Conservation (phyloP, 164 flowering plant genomes). For the Stephania cephalantha region DNA sequence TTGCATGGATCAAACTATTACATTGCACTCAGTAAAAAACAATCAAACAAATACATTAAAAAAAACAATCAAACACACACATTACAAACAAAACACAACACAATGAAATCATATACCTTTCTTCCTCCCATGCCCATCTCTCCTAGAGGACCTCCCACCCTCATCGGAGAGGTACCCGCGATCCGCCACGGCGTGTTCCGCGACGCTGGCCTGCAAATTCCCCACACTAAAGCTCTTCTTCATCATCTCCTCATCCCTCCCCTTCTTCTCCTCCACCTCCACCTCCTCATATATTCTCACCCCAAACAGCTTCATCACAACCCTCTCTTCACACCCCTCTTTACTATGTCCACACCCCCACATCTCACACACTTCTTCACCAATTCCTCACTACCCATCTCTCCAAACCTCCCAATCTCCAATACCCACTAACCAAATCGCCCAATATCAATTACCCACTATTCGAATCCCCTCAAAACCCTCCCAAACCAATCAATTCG, state of each 20-base stretch:
- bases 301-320: slow-evolving; percentile 31
- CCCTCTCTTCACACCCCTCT: slow-evolving; percentile 33
- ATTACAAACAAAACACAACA: too few relatives aligned
- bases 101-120: slow-evolving; percentile 18
- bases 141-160: slow-evolving; percentile 6
- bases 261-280: slow-evolving; percentile 17
- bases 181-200: slow-evolving; percentile 11
- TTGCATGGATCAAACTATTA: too few relatives aligned
- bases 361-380: slow-evolving; percentile 37
- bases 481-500: background rate
- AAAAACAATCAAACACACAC: background rate
- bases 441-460: too few relatives aligned
- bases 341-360: slow-evolving; percentile 46
- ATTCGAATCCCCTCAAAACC: too few relatives aligned
- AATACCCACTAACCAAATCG: too few relatives aligned
- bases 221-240: slow-evolving; percentile 45
- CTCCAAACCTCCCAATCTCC: too few relatives aligned
- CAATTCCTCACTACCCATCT: slow-evolving; percentile 11
- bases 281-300: slow-evolving; percentile 18
- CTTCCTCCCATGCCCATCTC: slow-evolving; percentile 17
- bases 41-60: background rate
- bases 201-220: slow-evolving; percentile 20
- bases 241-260: slow-evolving; percentile 22
- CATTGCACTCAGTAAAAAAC: background rate
- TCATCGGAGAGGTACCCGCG: slow-evolving; percentile 33